Evolutionary conservation across 495 filamentous ascomycete species (phyloP), one percentile per base, ranked within the genome.

Genomic region (Mytilinidion resinicola): DNA sequence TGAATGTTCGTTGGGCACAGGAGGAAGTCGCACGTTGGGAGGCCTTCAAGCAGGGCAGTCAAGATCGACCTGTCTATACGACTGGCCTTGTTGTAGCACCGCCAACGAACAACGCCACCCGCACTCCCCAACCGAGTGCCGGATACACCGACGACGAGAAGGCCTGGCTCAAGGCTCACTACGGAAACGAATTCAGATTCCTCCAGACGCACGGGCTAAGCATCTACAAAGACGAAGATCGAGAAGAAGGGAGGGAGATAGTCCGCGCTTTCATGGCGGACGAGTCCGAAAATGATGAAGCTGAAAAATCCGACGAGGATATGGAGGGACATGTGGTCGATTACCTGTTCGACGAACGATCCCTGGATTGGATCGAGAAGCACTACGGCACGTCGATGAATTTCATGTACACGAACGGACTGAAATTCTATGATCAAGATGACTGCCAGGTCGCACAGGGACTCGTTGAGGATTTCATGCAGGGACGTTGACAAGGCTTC

Each of bases 181-280:
- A 6, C 44, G 14, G 44, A 1, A 20, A 21, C 44, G 44, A 48
- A 20, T 48, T 15, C 44, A n/a, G 19, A 3, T 48, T 48, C 44
- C 44, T 48, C 19, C 1, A 3, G 14, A 21, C 6, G n/a, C 19
- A 62, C 42, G 64, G 61, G 12, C 46, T 69, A 9, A 57, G 33
- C 10, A 70, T 70, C 56, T 66, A 67, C 57, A 65, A 69, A 30
- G 70, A 72, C 12, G 70, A 72, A 51, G 70, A 72, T 51, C 70
- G 70, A 30, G 67, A 53, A 56, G 64, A 72, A 51, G 69, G 69
- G 36, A 59, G 67, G 37, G 8, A 20, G 14, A 62, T 71, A 44
- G 48, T 58, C 19, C 56, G 69, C 11, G 41, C 55, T 10, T 42
- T 69, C 8, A 72, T 36, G 53, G 48, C 47, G 4, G 30, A 57